Evolutionary conservation across 169 alveolate species (phyloP).

Genomic region (Plasmodium vinckei): DNA sequence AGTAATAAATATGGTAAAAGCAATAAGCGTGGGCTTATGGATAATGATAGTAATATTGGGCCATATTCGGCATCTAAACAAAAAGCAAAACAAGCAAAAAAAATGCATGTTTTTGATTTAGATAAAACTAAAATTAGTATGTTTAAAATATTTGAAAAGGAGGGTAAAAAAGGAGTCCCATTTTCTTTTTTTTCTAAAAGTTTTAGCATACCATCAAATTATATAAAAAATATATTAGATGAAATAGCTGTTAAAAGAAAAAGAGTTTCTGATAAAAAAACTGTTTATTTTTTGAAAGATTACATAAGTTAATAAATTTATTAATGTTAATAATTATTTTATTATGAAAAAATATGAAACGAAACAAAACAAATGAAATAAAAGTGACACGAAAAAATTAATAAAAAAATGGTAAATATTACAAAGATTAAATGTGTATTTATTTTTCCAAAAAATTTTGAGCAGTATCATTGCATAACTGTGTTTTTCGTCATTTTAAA

Average conservation of each 20-base stretch:
- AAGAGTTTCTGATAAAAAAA: conserved; percentile 46
- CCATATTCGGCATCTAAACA: conserved; percentile 44
- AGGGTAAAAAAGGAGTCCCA: conserved; percentile 76
- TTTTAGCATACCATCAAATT: conserved; percentile 64
- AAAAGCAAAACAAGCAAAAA: conserved; percentile 58
- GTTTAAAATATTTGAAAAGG: conserved; percentile 73
- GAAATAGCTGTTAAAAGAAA: conserved; percentile 73
- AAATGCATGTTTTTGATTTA: conserved; percentile 63
- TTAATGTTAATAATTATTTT: too few relatives aligned
- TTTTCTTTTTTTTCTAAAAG: conserved; percentile 67
- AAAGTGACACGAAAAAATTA: too few relatives aligned
- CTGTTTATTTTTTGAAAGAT: conserved; percentile 64
- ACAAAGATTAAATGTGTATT: too few relatives aligned
- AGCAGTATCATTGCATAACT: too few relatives aligned
- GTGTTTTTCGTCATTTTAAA: too few relatives aligned
- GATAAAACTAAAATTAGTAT: conserved; percentile 73
- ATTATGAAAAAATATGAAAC: too few relatives aligned
- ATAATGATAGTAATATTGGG: conserved; percentile 13
- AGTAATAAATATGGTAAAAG: conserved; percentile 19
- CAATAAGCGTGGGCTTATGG: conserved; percentile 33
- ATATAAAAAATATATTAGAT: conserved; percentile 60
- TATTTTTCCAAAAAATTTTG: too few relatives aligned
- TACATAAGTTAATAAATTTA: conserved; percentile 15
- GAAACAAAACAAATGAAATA: too few relatives aligned
- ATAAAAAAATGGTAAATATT: too few relatives aligned